Conservation (phyloP, 192 early-diverging fungal genomes). For the Gigaspora rosea region DNA sequence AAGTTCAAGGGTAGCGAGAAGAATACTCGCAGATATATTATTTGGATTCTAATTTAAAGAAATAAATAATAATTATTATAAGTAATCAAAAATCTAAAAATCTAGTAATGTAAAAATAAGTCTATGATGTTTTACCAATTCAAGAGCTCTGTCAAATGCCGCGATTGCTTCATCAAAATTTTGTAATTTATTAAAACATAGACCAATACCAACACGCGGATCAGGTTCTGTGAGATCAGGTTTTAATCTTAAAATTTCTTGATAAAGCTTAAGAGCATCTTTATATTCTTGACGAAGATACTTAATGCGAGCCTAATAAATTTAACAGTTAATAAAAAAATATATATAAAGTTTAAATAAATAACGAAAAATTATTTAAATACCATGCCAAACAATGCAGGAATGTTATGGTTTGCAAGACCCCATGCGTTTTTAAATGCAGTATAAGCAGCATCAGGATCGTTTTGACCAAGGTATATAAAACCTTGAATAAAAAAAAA, state of each 20-base stretch:
- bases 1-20: slow-evolving; percentile 79
- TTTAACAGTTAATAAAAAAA: too few species aligned
- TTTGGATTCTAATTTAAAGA: slow-evolving; percentile 46
- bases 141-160: slow-evolving; percentile 71
- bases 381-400: slow-evolving; percentile 56
- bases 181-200: slow-evolving; percentile 79
- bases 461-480: slow-evolving; percentile 52
- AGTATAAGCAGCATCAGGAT: slow-evolving; percentile 57
- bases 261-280: slow-evolving; percentile 73
- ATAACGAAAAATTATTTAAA: too few species aligned
- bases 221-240: slow-evolving; percentile 63
- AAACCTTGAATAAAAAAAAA: slow-evolving; percentile 40
- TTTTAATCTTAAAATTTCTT: slow-evolving; percentile 64
- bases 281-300: slow-evolving; percentile 64
- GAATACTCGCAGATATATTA: slow-evolving; percentile 68
- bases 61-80: too few species aligned
- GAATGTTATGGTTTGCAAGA: slow-evolving; percentile 51
- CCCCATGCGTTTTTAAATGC: slow-evolving; percentile 54
- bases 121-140: slow-evolving; percentile 33
- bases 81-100: too few species aligned
- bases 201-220: slow-evolving; percentile 81
- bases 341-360: too few species aligned
- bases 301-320: slow-evolving; percentile 54
- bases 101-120: too few species aligned
- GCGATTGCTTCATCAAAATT: slow-evolving; percentile 66